These are phyloP conservation scores for Naegleria fowleri DNA, from an alignment of 208 protist species.

Conservation along the genomic window DNA sequence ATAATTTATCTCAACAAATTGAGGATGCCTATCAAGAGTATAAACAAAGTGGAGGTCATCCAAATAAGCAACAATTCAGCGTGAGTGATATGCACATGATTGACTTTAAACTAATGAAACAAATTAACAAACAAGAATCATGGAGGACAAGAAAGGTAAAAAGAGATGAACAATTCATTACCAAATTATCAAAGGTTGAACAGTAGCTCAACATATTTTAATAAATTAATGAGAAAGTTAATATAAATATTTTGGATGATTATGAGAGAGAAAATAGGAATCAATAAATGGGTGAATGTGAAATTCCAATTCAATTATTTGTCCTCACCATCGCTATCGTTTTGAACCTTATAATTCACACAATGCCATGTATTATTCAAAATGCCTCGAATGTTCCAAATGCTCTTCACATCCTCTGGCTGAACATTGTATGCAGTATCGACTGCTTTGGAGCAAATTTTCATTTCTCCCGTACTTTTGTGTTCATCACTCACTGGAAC, in stretches of 20 bases:
- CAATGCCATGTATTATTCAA: slow-evolving; percentile 54
- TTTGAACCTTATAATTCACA: slow-evolving; percentile 36
- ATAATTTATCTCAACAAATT: neutral
- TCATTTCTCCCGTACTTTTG: neutral
- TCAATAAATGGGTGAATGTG: too few relatives aligned
- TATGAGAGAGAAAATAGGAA: too few relatives aligned
- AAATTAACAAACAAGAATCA: neutral
- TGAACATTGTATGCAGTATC: slow-evolving; percentile 54
- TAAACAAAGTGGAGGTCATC: neutral
- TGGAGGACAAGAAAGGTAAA: neutral
- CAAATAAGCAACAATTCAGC: neutral
- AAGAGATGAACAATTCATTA: neutral
- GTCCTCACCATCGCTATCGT: neutral
- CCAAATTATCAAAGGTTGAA: neutral
- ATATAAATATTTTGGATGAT: too few relatives aligned
- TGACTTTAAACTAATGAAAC: neutral
- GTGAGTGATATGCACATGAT: neutral
- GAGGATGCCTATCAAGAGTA: neutral
- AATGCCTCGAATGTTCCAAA: slow-evolving; percentile 60
- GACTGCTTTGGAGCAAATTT: slow-evolving; percentile 42
- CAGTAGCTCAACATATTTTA: too few relatives aligned
- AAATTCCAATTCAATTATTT: too few relatives aligned
- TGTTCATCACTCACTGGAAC: slow-evolving; percentile 29
- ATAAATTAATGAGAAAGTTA: too few relatives aligned
- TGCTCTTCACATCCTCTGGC: slow-evolving; percentile 43